Percentiles rank a stretch among this genome's conserved stretches.
Conservation (phyloP, 805 yeast species). For the Cyberlindnera japonica region DNA sequence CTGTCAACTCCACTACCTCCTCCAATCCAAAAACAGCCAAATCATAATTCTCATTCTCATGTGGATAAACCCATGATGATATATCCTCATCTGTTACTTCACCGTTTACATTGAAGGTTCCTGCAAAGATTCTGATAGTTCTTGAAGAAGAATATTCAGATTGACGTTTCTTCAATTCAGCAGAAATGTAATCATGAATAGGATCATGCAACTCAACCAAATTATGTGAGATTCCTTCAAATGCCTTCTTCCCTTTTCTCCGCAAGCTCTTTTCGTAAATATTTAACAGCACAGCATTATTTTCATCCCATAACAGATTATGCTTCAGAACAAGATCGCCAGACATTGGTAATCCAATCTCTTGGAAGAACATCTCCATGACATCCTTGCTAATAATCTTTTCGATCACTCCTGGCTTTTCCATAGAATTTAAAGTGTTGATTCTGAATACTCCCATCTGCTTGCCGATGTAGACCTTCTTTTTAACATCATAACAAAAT, state of each 20-base stretch:
- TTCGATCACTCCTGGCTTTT: constrained; percentile 73
- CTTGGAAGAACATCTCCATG: constrained; percentile 38
- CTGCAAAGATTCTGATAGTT: constrained; percentile 63
- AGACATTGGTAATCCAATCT: constrained; percentile 38
- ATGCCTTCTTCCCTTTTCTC: constrained; percentile 28
- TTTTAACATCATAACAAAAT: constrained; percentile 63
- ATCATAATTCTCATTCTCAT: constrained; percentile 42
- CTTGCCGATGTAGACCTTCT: constrained; percentile 60
- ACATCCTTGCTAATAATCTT: constrained; percentile 59
- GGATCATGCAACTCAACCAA: constrained; percentile 80
- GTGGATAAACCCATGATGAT: constrained; percentile 76
- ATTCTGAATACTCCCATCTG: constrained; percentile 90
- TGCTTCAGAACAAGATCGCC: constrained; percentile 42
- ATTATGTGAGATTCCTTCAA: constrained; percentile 28
- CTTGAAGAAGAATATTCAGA: constrained; percentile 53
- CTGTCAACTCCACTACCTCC: constrained; percentile 80
- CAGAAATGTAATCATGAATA: constrained; percentile 74
- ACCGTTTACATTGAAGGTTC: constrained; percentile 89
- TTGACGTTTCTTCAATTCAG: constrained; percentile 45
- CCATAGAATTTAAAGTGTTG: constrained; percentile 87
- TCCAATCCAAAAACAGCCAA: constrained; percentile 81
- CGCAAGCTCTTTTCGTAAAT: constrained; percentile 52
- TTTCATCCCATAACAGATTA: constrained; percentile 87
- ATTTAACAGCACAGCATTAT: constrained; percentile 78
- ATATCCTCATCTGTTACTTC: constrained; percentile 50